Evolutionary conservation across 495 filamentous ascomycete species (phyloP), one percentile per base, ranked within the genome.

Genomic region (Barbatosphaeria neglecta): DNA sequence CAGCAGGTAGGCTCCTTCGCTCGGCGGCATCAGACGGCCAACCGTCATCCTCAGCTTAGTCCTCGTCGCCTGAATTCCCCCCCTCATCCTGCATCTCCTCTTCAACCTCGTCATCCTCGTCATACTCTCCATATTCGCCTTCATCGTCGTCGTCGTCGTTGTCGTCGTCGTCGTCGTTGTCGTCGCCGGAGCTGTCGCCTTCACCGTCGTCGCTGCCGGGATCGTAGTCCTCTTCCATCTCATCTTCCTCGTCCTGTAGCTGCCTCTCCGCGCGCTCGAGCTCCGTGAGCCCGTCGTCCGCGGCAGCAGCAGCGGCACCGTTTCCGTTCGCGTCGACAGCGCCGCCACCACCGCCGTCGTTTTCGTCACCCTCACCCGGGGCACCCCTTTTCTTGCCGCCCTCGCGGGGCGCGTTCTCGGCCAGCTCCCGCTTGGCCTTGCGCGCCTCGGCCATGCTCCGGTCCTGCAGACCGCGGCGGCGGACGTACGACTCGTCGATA

Each of bases 191-290:
- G 4, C 82, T 84, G 19, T 86, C 86, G 49, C 80, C 87, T 6
- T 85, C 81, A 4, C 69, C 81, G 0, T 83, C 85, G 50, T 83
- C 85, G 50, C 78, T 84, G 1, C 83, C 87, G 3, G 86, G 87
- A 55, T 90, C 81, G 62, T 90, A 92, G 51, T 94, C 90, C 61
- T 94, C 90, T 53, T 90, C 89, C 20, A 87, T 78, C 55, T 93
- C 87, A 47, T 94, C 88, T 50, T 88, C 84, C 3, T 80, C 76
- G 39, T 82, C 76, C 58, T 85, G 79, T 44, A 73, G 39, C 44
- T 55, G 56, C 46, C 68, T 64, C 54, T 75, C 69, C 4, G 60
- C 73, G 75, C 75, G 56, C 72, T 78, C 69, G 44, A 74, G 44
- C 51, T 65, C 66, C 3, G 69, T 74, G 82, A 78, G 19, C 75